Conservation (phyloP, 2,329 filamentous ascomycete species). For the Ciborinia camelliae region DNA sequence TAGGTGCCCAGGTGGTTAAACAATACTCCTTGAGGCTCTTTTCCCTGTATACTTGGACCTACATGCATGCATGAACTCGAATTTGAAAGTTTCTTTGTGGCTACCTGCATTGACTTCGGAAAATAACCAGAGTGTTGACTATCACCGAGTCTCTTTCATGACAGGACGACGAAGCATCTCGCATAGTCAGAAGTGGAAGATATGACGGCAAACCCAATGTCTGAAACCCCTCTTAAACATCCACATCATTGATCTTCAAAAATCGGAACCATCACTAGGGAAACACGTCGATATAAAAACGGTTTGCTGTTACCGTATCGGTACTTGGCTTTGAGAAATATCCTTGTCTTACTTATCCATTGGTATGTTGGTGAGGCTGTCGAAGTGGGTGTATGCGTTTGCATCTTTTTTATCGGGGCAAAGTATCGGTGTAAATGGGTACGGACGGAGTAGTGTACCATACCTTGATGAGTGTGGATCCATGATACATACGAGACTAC, state of each 20-base stretch:
- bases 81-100: slow-evolving; percentile 10
- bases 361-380: slow-evolving; percentile 14
- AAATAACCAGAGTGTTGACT: neutral
- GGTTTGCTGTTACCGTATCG: slow-evolving; percentile 14
- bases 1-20: too few species aligned
- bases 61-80: slow-evolving; percentile 21
- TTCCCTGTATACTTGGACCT: slow-evolving; percentile 8
- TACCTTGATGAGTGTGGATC: slow-evolving; percentile 13
- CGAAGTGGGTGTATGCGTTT: slow-evolving; percentile 20
- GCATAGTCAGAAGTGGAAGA: slow-evolving; percentile 7
- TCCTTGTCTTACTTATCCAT: neutral
- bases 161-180: slow-evolving; percentile 1
- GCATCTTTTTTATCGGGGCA: slow-evolving; percentile 20
- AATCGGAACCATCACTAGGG: slow-evolving; percentile 6
- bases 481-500: too few species aligned
- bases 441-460: slow-evolving; percentile 10
- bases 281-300: slow-evolving; percentile 20
- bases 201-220: neutral
- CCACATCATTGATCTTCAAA: slow-evolving; percentile 16
- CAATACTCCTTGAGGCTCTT: slow-evolving; percentile 9
- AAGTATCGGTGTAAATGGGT: slow-evolving; percentile 21
- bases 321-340: neutral
- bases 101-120: slow-evolving; percentile 2
- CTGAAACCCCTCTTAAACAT: slow-evolving; percentile 10
- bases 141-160: neutral